Percentiles rank a stretch among this genome's conserved stretches.
Conservation (phyloP, 1,284 basidiomycete genomes). For the Ceratobasidium papillatum region DNA sequence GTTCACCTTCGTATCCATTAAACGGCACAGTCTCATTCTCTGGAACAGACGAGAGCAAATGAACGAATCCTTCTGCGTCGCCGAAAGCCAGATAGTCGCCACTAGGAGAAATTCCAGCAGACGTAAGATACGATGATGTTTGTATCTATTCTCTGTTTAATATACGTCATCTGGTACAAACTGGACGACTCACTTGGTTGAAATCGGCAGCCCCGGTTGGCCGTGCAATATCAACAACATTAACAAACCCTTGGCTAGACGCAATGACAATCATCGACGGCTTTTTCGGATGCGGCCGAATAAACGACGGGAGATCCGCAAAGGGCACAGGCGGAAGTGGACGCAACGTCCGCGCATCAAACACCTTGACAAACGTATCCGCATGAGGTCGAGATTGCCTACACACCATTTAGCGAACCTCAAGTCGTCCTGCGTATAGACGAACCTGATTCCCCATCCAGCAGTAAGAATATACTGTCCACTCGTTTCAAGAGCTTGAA, state of each 20-base stretch:
- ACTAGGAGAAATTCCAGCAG: slow-evolving; percentile 83
- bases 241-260: slow-evolving; percentile 88
- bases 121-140: slow-evolving; percentile 76
- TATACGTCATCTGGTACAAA: not conserved
- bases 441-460: slow-evolving; percentile 84
- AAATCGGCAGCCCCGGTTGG: slow-evolving; percentile 74
- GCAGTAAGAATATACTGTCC: slow-evolving; percentile 86
- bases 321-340: slow-evolving; percentile 87
- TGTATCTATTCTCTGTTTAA: slow-evolving; percentile 53
- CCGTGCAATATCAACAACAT: slow-evolving; percentile 85
- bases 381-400: slow-evolving; percentile 89
- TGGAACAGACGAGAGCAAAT: slow-evolving; percentile 80
- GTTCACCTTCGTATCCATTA: slow-evolving; percentile 87
- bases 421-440: not conserved
- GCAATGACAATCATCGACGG: slow-evolving; percentile 81
- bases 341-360: slow-evolving; percentile 86
- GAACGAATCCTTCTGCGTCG: slow-evolving; percentile 86
- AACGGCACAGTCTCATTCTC: slow-evolving; percentile 76
- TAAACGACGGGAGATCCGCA: slow-evolving; percentile 86
- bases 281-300: slow-evolving; percentile 83
- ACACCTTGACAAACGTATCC: slow-evolving; percentile 93
- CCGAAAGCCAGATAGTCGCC: slow-evolving; percentile 94
- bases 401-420: slow-evolving; percentile 40
- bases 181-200: slow-evolving; percentile 65
- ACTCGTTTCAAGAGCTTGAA: slow-evolving; percentile 82